These are phyloP conservation scores for Cladophialophora chaetospira DNA, from an alignment of 2,329 filamentous ascomycete species.

Conservation along the genomic window DNA sequence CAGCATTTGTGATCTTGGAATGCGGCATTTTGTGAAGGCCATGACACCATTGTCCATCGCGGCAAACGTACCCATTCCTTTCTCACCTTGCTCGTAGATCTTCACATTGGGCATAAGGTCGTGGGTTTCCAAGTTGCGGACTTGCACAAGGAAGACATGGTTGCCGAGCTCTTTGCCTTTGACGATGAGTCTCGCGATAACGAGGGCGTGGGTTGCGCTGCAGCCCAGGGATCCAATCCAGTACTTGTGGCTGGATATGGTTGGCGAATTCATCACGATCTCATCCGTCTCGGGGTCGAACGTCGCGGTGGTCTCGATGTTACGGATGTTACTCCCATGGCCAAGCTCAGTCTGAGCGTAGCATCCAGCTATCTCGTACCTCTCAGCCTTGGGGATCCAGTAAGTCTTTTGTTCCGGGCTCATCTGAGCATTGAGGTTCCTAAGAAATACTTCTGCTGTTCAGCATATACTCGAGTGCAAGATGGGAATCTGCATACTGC, in stretches of 20 bases:
- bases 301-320: conserved; percentile 38
- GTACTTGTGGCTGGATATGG: conserved; percentile 35
- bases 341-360: conserved; percentile 38
- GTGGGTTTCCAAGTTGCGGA: conserved; percentile 34
- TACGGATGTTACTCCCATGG: conserved; percentile 36
- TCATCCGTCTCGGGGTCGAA: conserved; percentile 36
- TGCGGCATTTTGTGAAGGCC: conserved; percentile 38
- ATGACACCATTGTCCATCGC: conserved; percentile 40
- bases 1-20: conserved; percentile 39
- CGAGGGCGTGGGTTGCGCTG: conserved; percentile 35
- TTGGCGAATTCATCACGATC: conserved; percentile 38
- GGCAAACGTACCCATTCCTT: conserved; percentile 52
- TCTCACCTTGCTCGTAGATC: conserved; percentile 36
- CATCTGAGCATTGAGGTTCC: conserved; percentile 32
- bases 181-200: conserved; percentile 37
- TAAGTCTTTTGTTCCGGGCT: conserved; percentile 30
- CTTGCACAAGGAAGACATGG: conserved; percentile 37
- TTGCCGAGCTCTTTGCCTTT: conserved; percentile 34
- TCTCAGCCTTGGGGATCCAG: conserved; percentile 32
- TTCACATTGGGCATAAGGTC: conserved; percentile 33
- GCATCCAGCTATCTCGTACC: conserved; percentile 35
- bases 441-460: conserved; percentile 22
- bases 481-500: not conserved
- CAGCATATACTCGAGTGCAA: not conserved
- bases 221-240: conserved; percentile 38